A percentile compares a stretch with the other conserved stretches of the same genome.
Conservation (phyloP, 352 stramenopile species). For the Globisporangium spiculum region DNA sequence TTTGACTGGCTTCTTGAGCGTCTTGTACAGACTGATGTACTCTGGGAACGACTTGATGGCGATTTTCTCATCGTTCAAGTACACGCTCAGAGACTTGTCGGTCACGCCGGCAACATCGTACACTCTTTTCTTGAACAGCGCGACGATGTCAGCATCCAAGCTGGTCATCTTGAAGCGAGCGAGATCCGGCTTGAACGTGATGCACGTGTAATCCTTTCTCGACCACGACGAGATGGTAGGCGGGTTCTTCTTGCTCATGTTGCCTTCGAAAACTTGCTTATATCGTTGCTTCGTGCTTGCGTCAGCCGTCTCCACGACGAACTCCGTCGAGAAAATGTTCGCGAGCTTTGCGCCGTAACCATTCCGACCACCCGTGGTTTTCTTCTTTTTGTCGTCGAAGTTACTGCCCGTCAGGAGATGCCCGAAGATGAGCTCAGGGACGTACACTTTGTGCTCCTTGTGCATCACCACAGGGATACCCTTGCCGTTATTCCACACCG, state of each 20-base stretch:
- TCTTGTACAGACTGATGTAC: constrained; percentile 92
- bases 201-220: constrained; percentile 92
- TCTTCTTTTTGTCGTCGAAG: constrained; percentile 98
- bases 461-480: constrained; percentile 97
- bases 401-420: constrained; percentile 98
- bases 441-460: constrained; percentile 96
- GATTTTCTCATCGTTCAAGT: constrained; percentile 93
- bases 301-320: constrained; percentile 98
- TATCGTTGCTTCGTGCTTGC: constrained; percentile 92
- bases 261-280: constrained; percentile 87
- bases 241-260: constrained; percentile 93
- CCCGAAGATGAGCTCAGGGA: constrained; percentile 98
- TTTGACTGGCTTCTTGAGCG: constrained; percentile 20
- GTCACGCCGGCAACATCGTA: constrained; percentile 96
- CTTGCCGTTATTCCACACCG: constrained; percentile 97
- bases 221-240: constrained; percentile 83
- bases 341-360: constrained; percentile 99
- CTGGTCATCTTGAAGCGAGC: constrained; percentile 89
- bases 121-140: constrained; percentile 95
- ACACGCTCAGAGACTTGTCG: constrained; percentile 90
- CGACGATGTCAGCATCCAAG: constrained; percentile 93
- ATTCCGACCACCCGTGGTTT: constrained; percentile 93
- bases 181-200: constrained; percentile 97
- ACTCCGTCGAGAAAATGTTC: constrained; percentile 99
- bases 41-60: constrained; percentile 91